These are phyloP conservation scores for Rhizomucor miehei DNA, from an alignment of 371 early-diverging fungal species.

Conservation along the genomic window DNA sequence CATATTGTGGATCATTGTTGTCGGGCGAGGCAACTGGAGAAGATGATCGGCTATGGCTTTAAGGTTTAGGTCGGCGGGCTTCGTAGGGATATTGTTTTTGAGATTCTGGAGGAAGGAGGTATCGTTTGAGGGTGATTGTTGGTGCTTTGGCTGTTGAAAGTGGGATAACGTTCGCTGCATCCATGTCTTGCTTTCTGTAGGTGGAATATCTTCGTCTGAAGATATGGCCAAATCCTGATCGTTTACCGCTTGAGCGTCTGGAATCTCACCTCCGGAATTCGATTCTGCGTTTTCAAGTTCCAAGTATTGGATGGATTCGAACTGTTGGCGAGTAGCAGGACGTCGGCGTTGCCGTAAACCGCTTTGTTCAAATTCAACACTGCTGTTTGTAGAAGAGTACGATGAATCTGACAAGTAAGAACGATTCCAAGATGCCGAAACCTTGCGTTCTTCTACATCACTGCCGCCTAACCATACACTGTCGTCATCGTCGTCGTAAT, in stretches of 20 bases:
- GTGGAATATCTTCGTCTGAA: constrained; percentile 16
- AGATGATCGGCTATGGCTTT: constrained; percentile 40
- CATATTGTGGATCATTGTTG: constrained; percentile 38
- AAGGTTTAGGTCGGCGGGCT: constrained; percentile 29
- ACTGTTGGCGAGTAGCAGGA: constrained; percentile 5
- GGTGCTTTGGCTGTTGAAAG: constrained; percentile 28
- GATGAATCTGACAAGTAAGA: constrained; percentile 30
- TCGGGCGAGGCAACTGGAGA: constrained; percentile 36
- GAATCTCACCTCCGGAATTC: constrained; percentile 18
- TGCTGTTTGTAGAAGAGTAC: constrained; percentile 2
- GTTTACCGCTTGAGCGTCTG: constrained; percentile 15
- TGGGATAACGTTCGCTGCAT: constrained; percentile 46
- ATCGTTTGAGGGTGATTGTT: constrained; percentile 11
- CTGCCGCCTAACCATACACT: constrained; percentile 25
- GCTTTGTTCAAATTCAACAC: background rate
- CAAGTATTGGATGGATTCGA: constrained; percentile 27
- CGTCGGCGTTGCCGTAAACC: constrained; percentile 21
- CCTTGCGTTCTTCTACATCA: constrained; percentile 11
- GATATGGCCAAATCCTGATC: constrained; percentile 11
- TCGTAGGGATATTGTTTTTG: constrained; percentile 43
- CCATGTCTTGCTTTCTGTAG: constrained; percentile 26
- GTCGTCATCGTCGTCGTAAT: constrained; percentile 2
- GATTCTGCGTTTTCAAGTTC: constrained; percentile 13
- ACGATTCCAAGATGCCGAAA: background rate
- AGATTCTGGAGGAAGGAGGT: constrained; percentile 34